Percentiles rank a stretch among this genome's conserved stretches.
Evolutionary conservation across 225 moss, liverwort and hornwort species (phyloP).

Genomic region (Polytrichum commune): DNA sequence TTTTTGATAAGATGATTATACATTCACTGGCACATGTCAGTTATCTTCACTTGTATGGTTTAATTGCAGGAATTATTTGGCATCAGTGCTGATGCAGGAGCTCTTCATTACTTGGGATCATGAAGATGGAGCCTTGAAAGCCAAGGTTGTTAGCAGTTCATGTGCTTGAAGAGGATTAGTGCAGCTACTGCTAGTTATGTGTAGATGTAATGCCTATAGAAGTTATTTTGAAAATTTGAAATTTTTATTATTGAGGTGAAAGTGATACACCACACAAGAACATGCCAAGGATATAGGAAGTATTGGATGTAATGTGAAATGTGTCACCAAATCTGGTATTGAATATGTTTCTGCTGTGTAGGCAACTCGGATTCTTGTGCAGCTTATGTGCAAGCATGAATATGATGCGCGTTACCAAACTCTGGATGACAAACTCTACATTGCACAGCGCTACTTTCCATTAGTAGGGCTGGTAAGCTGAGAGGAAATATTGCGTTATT

Average conservation of each 20-base stretch:
- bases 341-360: slow-evolving; percentile 9
- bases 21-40: too few species aligned
- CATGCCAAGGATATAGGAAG: too few species aligned
- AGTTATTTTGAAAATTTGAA: too few species aligned
- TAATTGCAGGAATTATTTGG: slow-evolving; percentile 78
- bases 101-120: slow-evolving; percentile 95
- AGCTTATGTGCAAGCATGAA: slow-evolving; percentile 95
- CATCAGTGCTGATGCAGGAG: slow-evolving; percentile 91
- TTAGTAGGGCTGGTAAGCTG: slow-evolving; percentile 80
- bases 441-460: slow-evolving; percentile 93
- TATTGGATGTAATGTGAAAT: too few species aligned
- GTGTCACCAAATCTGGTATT: too few species aligned
- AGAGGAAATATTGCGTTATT: slow-evolving; percentile 1
- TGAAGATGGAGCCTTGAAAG: slow-evolving; percentile 72
- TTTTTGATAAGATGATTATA: too few species aligned
- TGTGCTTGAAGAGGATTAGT: not conserved
- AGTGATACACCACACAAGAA: too few species aligned
- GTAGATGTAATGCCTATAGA: too few species aligned
- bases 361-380: slow-evolving; percentile 91
- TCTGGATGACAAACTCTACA: slow-evolving; percentile 93
- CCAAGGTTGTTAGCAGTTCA: slow-evolving; percentile 49
- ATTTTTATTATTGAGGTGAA: too few species aligned
- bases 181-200: not conserved
- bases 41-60: not conserved
- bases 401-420: slow-evolving; percentile 90